Conservation (phyloP, 768 basidiomycete genomes). For the Leccinum disarticulatum region DNA sequence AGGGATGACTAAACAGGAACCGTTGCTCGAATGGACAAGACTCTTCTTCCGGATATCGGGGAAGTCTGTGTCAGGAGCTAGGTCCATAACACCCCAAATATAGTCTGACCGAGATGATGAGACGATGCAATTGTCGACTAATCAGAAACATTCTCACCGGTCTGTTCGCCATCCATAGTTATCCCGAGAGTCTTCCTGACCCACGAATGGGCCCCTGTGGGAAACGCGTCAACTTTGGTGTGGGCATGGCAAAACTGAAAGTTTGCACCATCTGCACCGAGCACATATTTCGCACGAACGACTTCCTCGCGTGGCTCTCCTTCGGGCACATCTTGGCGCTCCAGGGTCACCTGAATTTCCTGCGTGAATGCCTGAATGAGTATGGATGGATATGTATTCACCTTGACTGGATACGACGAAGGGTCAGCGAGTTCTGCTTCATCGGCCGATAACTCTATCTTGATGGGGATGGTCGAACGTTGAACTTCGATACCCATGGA, state of each 20-base stretch:
- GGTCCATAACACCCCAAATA: conserved; percentile 48
- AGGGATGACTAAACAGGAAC: conserved; percentile 52
- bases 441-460: conserved; percentile 30
- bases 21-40: conserved; percentile 50
- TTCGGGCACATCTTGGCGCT: conserved; percentile 25
- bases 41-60: conserved; percentile 51
- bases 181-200: conserved; percentile 68
- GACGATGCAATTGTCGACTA: neutral
- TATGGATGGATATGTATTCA: conserved; percentile 8
- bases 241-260: neutral
- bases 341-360: conserved; percentile 20
- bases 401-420: neutral
- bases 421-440: conserved; percentile 23
- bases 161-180: conserved; percentile 75
- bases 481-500: conserved; percentile 32
- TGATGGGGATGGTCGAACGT: conserved; percentile 31
- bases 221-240: conserved; percentile 2
- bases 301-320: conserved; percentile 46
- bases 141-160: conserved; percentile 26
- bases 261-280: conserved; percentile 68
- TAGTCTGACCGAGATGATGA: conserved; percentile 29
- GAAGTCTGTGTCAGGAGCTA: conserved; percentile 49
- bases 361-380: conserved; percentile 19
- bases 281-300: conserved; percentile 69
- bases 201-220: conserved; percentile 77